Evolutionary conservation across 2,329 filamentous ascomycete species (phyloP).

Genomic region (Pseudogymnoascus sp.): DNA sequence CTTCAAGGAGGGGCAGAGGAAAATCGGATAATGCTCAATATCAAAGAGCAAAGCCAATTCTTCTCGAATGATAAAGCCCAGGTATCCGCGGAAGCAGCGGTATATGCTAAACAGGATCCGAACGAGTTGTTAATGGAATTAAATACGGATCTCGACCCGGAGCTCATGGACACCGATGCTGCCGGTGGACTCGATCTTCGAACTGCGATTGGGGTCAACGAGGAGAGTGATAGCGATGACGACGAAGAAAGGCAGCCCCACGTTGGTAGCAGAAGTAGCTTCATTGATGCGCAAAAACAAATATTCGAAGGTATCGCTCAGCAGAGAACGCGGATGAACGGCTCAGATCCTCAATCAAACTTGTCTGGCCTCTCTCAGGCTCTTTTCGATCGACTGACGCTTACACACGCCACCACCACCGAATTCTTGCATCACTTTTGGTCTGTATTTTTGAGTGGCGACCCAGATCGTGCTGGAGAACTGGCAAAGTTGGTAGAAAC

Average conservation of each 20-base stretch:
- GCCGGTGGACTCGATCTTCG: conserved; percentile 52
- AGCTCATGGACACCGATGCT: conserved; percentile 39
- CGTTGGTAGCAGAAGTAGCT: conserved; percentile 62
- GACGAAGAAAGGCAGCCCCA: conserved; percentile 47
- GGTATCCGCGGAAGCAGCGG: conserved; percentile 31
- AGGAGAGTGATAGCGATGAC: conserved; percentile 62
- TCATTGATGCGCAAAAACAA: conserved; percentile 56
- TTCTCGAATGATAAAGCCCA: conserved; percentile 53
- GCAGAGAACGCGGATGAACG: conserved; percentile 52
- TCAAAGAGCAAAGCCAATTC: conserved; percentile 80
- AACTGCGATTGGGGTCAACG: conserved; percentile 57
- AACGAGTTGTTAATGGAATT: conserved; percentile 58
- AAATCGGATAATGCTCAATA: conserved; percentile 72
- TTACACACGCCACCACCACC: conserved; percentile 85
- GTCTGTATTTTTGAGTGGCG: conserved; percentile 82
- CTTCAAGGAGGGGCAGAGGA: conserved; percentile 67
- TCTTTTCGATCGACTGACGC: conserved; percentile 54
- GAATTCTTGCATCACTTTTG: conserved; percentile 99
- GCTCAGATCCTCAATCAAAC: conserved; percentile 27
- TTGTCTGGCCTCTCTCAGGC: conserved; percentile 37
- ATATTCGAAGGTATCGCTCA: conserved; percentile 58
- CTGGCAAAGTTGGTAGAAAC: conserved; percentile 76
- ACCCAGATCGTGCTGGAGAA: conserved; percentile 71
- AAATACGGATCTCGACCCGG: conserved; percentile 49
- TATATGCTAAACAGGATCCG: conserved; percentile 63